Base-by-base conservation (phyloP, 768 basidiomycete species). In the Panaeolus papilionaceus region DNA sequence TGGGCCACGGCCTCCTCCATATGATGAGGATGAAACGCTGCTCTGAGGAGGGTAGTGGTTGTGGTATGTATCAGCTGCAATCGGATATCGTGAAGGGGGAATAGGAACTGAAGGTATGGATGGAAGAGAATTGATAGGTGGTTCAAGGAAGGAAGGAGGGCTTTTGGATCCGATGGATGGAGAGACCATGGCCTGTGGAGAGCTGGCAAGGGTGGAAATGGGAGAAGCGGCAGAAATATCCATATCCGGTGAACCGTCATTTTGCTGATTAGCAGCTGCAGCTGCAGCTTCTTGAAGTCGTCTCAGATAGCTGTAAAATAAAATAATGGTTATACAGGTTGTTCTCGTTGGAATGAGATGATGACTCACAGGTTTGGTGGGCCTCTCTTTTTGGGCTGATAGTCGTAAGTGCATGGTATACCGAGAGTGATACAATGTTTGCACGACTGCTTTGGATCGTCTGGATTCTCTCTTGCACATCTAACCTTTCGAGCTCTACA, bases 351-450 rank as follows among this genome's bases (percentile, higher is more conserved):
- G 37, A 40, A n/a, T 4, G 33, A 38, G n/a, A 49, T 44, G 33
- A 73, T 66, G 45, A 74, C 89, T 78, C 78, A 96, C 92, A 95
- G 83, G 78, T 96, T 96, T 1, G 95, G 95, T 3, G 95, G 95
- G 0, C 95, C 95, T 66, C 95, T 84, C 79, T 96, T 96, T 84
- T 95, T 95, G 20, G 95, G 95, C 75, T 93, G 92, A 76, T 96
- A 96, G 75, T 94, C 92, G 72, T 96, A 97, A 0, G 92, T 95
- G 77, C 95, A 96, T 5, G 89, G 86, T 62, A 95, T 92, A 20
- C 89, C 91, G 62, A 96, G 87, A 0, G 91, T 85, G 71, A 91
- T 83, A 76, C 94, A 96, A 75, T 95, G 94, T 75, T 93, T 95
- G 91, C 94, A 95, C 8, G 91, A 84, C 70, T 88, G 88, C 77